Evolutionary conservation across 1,139 yeast species (phyloP), one percentile per base, ranked within the genome.

Genomic region (Yamadazyma siamensis): DNA sequence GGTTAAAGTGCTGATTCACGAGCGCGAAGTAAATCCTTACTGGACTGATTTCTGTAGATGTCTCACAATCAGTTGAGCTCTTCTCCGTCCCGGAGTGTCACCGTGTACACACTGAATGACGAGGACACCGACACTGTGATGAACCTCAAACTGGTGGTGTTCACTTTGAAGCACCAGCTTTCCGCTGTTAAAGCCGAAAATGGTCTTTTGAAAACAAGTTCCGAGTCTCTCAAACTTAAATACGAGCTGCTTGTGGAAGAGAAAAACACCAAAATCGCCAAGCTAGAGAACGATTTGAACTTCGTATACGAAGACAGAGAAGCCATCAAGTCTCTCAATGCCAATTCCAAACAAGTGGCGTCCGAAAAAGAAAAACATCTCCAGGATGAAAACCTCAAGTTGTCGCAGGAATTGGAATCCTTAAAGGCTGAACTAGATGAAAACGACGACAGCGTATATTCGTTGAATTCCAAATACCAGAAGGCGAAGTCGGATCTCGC

Each of bases 261-360:
- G 23, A 65, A 67, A 41, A 59, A 54, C 36, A 57, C 56, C 27
- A 61, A 56, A 30, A 44, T 55, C 27, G 50, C 49, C 15, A 49
- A 54, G 15, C 50, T 80, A 17, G 74, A 77, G 43, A 61, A 63
- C 24, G 77, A 80, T 43, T 66, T 84, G 21, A 64, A 74, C 20
- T 80, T 65, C 34, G 75, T 83, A 35, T 62, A 77, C 32, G 64
- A 70, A 25, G 76, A 80, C 43, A 68, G 80, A 23, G 65, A 70
- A 29, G 71, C 75, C 28, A 52, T 81, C 24, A 83, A 80, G 35
- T 61, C 70, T 6, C 70, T 73, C 33, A 54, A 71, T 26, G 54
- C 69, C 14, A 65, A 67, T 28, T 74, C 74, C 35, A 60, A 71
- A 7, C 71, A 70, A 31, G 74, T 58, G 4, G 45, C 66, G 27